Conservation (phyloP, 1,284 basidiomycete genomes). For the Amylostereum chailletii region DNA sequence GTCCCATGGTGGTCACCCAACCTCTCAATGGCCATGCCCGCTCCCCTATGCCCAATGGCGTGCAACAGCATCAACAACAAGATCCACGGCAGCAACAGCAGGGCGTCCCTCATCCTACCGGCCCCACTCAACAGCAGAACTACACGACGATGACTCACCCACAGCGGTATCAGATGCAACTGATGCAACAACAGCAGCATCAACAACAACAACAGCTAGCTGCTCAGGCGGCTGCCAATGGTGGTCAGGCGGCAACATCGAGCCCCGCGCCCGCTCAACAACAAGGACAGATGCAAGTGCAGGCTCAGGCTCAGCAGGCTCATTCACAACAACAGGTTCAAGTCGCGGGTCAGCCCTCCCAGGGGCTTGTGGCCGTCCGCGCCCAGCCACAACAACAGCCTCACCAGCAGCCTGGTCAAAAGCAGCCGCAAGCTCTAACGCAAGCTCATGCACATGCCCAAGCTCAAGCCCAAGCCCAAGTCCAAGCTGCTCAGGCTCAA, state of each 20-base stretch:
- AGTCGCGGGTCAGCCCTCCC: no score
- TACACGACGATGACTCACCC: neutral
- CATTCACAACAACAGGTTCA: constrained; percentile 2
- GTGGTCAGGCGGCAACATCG: constrained; percentile 10
- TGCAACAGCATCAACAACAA: neutral
- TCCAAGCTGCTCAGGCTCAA: constrained; percentile 4
- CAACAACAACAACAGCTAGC: constrained; percentile 7
- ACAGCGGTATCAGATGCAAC: constrained; percentile 10
- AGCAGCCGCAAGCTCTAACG: constrained; percentile 7
- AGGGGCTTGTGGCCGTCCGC: no score
- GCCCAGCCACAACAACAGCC: neutral
- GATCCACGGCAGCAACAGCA: neutral
- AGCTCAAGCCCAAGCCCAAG: constrained; percentile 10
- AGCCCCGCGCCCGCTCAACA: neutral
- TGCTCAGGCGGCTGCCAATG: constrained; percentile 8
- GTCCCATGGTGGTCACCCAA: neutral
- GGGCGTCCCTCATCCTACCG: neutral
- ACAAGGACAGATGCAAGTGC: constrained; percentile 12
- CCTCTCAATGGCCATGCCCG: neutral
- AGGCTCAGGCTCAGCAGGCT: constrained; percentile 6
- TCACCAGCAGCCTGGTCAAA: constrained; percentile 10
- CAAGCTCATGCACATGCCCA: constrained; percentile 13
- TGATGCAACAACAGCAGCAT: constrained; percentile 5
- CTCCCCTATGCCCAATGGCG: neutral
- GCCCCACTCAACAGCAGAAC: neutral